Evolutionary conservation across 1,139 yeast genomes (phyloP), one percentile per base, ranked within the genome.

Genomic region (Yamadazyma buinensis): DNA sequence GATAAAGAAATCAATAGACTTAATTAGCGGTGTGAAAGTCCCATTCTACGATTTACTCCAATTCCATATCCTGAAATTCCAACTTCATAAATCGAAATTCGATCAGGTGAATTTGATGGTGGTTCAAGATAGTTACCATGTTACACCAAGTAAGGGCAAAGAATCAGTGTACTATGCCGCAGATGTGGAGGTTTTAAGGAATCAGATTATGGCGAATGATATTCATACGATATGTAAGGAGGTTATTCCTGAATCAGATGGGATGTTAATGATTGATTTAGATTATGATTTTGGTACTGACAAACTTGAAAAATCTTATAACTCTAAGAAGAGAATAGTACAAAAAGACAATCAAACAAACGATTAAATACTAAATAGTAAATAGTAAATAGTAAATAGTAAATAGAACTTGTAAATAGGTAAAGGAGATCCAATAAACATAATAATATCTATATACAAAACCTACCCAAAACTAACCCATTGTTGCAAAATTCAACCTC

Each of bases 1-100:
- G 3, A 14, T 21, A n/a, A 33, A 52, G 1, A 7, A 5, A 5
- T 17, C 7, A 5, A 17, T 7, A 5, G 19, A 5, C 7, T 5
- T 17, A 5, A 17, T 17, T 7, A 5, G 7, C 5, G 64, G 64
- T 14, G 40, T 59, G 7, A 36, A 41, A n/a, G 50, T 54, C 26
- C 62, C 64, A 2, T 36, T 43, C 23, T 45, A 46, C 27, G 63
- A 59, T 38, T 44, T 60, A 29, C 36, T 45, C n/a, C 33, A 38
- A 15, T 49, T 47, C 20, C 57, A 57, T 36, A 31, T 55, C 10
- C 38, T 41, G 20, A 52, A 47, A 36, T 35, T 54, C 5, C 32
- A 37, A 7, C 30, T 41, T 23, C 41, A 38, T 14, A 32, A 41
- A 14, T 11, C 13, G 4, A 13, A 13, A 6, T 12, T 12, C 5